Conservation (phyloP, 768 basidiomycete species). For the Strobilomyces confusus region DNA sequence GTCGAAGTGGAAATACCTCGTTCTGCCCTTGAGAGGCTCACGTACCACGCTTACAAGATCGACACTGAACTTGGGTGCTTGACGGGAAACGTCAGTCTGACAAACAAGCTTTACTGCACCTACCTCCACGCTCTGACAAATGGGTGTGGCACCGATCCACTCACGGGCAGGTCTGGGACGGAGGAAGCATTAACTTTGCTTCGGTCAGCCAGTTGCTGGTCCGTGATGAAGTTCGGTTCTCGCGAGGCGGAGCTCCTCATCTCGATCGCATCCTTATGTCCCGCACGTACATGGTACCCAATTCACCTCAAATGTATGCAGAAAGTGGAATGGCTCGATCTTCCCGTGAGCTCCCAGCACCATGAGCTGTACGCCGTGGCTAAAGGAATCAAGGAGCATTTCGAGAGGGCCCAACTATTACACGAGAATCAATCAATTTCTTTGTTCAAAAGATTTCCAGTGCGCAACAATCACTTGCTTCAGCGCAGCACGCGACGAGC, state of each 20-base stretch:
- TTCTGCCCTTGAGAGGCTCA: background rate
- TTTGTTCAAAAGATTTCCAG: constrained; percentile 9
- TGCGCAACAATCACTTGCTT: constrained; percentile 8
- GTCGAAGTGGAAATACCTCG: constrained; percentile 7
- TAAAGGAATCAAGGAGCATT: constrained; percentile 30
- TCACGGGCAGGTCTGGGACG: constrained; percentile 41
- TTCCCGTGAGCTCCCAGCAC: constrained; percentile 29
- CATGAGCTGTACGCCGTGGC: constrained; percentile 23
- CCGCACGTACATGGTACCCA: constrained; percentile 38
- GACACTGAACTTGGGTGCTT: constrained; percentile 31
- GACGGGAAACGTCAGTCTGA: constrained; percentile 23
- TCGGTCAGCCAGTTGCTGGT: constrained; percentile 33
- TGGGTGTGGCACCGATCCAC: constrained; percentile 39
- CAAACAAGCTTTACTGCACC: constrained; percentile 32
- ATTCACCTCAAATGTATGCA: constrained; percentile 39
- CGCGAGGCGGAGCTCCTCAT: constrained; percentile 31
- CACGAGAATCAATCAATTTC: background rate
- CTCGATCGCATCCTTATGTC: constrained; percentile 33
- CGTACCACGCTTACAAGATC: constrained; percentile 29
- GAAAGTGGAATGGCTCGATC: constrained; percentile 30
- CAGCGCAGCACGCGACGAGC: constrained; percentile 16
- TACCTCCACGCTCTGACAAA: constrained; percentile 48
- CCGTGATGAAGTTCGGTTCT: constrained; percentile 35
- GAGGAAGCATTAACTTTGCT: constrained; percentile 42
- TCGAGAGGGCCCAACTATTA: constrained; percentile 12